Conservation (phyloP, 2,329 filamentous ascomycete genomes). For the Penicillium oxalicum region DNA sequence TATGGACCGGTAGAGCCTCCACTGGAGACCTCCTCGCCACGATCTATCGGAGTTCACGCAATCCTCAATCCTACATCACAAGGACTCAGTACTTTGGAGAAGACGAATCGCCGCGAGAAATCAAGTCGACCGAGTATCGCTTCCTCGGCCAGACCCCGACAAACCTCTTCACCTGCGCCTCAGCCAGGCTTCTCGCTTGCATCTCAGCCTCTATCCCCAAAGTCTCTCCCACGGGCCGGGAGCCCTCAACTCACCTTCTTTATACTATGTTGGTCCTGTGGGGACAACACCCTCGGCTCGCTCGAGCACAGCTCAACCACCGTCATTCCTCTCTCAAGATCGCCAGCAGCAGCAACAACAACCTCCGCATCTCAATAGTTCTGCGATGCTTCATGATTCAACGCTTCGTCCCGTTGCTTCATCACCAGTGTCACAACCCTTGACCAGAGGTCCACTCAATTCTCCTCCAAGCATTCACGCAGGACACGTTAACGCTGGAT, state of each 20-base stretch:
- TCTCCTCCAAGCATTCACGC: slow-evolving; percentile 31
- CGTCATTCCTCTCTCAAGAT: slow-evolving; percentile 30
- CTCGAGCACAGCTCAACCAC: slow-evolving; percentile 30
- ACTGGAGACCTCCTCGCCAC: slow-evolving; percentile 23
- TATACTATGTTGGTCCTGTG: slow-evolving; percentile 26
- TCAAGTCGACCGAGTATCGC: slow-evolving; percentile 18
- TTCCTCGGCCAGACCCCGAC: slow-evolving; percentile 22
- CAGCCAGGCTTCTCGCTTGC: slow-evolving; percentile 22
- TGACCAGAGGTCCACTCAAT: slow-evolving; percentile 22
- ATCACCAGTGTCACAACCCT: slow-evolving; percentile 11
- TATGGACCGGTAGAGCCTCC: slow-evolving; percentile 33
- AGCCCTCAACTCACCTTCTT: slow-evolving; percentile 34
- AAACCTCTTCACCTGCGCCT: slow-evolving; percentile 26
- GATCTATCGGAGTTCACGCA: slow-evolving; percentile 37
- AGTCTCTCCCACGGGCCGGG: slow-evolving; percentile 26
- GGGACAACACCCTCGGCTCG: slow-evolving; percentile 25
- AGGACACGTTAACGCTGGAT: slow-evolving; percentile 27
- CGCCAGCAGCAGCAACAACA: slow-evolving; percentile 18
- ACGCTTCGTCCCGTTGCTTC: slow-evolving; percentile 20
- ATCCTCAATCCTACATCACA: slow-evolving; percentile 37
- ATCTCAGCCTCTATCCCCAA: slow-evolving; percentile 31
- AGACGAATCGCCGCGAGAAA: slow-evolving; percentile 18
- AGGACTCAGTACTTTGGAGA: slow-evolving; percentile 10
- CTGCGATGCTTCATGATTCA: slow-evolving; percentile 23
- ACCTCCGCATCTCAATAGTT: slow-evolving; percentile 12